Conservation (phyloP, 768 basidiomycete species). For the Suillus clintonianus region DNA sequence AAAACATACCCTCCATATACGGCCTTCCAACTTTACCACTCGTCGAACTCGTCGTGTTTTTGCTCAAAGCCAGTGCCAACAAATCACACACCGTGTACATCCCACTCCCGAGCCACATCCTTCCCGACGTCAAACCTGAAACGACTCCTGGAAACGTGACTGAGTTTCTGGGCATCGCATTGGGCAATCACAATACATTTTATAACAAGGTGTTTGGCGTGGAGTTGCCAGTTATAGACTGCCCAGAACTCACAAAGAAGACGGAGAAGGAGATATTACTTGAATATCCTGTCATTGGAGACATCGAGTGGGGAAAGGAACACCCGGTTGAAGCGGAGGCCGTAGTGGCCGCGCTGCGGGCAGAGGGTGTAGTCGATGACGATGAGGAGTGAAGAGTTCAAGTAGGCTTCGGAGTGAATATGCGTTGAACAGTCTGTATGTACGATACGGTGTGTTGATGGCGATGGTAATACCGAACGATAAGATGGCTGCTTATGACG, state of each 20-base stretch:
- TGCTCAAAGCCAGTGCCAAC: neutral
- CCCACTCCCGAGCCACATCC: conserved; percentile 10
- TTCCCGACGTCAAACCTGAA: neutral
- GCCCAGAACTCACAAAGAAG: neutral
- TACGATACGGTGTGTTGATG: no score
- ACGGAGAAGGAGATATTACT: neutral
- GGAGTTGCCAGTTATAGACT: neutral
- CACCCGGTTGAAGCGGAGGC: conserved; percentile 8
- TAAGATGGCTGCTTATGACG: no score
- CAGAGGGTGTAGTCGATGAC: neutral
- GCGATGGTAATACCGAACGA: no score
- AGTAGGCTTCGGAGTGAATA: no score
- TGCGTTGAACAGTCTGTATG: no score
- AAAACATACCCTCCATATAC: conserved; percentile 15
- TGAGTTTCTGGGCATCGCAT: neutral
- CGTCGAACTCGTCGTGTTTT: neutral
- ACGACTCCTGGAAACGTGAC: neutral
- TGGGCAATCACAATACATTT: neutral
- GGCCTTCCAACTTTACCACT: neutral
- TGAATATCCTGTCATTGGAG: conserved; percentile 8
- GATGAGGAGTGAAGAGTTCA: neutral
- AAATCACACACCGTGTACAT: conserved; percentile 3
- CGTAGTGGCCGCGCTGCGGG: neutral
- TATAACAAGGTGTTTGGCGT: conserved; percentile 1
- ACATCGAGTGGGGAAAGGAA: conserved; percentile 15